These are phyloP conservation scores for Yamadazyma olivae DNA, from an alignment of 805 yeast genomes.

Conservation along the genomic window DNA sequence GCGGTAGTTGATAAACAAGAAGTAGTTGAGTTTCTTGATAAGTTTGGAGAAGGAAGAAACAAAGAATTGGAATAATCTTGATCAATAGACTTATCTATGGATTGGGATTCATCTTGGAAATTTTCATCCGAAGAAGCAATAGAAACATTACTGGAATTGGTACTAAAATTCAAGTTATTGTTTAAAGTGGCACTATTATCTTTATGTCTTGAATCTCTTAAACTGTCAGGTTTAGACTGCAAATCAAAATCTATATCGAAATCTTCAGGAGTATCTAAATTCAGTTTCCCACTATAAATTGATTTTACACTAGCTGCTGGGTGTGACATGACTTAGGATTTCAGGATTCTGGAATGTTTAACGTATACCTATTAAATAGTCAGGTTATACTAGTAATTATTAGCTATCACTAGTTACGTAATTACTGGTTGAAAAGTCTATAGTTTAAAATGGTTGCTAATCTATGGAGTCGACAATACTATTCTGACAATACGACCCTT, in stretches of 20 bases:
- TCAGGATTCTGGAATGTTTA: too few species aligned
- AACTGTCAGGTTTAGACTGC: constrained; percentile 20
- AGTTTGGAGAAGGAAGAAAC: constrained; percentile 45
- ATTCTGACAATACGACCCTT: too few species aligned
- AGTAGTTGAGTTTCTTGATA: constrained; percentile 59
- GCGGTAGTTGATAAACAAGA: constrained; percentile 73
- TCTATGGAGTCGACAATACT: too few species aligned
- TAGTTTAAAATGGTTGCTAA: too few species aligned
- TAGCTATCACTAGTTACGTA: too few species aligned
- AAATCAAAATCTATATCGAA: constrained; percentile 8
- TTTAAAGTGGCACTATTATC: not conserved
- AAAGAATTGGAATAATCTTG: constrained; percentile 1
- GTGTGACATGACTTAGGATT: constrained; percentile 40
- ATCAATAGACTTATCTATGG: constrained; percentile 3
- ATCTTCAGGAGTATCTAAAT: constrained; percentile 20
- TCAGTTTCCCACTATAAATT: constrained; percentile 32
- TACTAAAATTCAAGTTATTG: not conserved
- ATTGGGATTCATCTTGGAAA: not conserved
- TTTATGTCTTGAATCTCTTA: constrained; percentile 9
- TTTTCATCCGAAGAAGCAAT: constrained; percentile 18
- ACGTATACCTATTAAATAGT: too few species aligned
- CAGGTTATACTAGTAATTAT: too few species aligned
- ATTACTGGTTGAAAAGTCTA: not conserved
- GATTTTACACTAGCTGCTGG: constrained; percentile 43
- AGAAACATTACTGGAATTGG: constrained; percentile 11